phyloP scores from a whole-genome alignment of 2,329 filamentous ascomycete genomes.

The Trichoderma sp. region DNA sequence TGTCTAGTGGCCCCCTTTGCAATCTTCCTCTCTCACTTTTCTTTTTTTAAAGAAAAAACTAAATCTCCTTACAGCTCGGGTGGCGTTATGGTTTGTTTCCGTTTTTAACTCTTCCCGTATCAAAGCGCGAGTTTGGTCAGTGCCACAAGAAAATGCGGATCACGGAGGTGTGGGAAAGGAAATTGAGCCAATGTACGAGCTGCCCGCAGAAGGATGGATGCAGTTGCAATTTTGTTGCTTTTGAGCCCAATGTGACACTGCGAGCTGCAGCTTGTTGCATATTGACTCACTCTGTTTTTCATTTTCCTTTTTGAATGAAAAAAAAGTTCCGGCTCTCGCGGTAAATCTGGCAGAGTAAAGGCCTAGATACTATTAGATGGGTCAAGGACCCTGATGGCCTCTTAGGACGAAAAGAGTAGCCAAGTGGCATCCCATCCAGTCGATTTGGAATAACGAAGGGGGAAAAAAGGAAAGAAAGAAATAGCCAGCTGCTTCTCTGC shows the following conservation, averaged over 20 bases:
- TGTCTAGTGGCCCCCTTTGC: background rate
- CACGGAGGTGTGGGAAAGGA: conserved; percentile 5
- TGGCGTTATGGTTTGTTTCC: conserved; percentile 10
- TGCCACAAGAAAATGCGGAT: conserved; percentile 17
- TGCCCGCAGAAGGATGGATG: conserved; percentile 8
- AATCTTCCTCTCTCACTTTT: background rate
- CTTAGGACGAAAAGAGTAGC: background rate
- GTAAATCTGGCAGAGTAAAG: background rate
- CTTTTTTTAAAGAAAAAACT: background rate
- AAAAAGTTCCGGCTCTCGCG: conserved; percentile 12
- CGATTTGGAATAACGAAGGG: background rate
- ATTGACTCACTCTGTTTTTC: background rate
- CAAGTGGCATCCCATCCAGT: background rate
- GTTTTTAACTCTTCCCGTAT: conserved; percentile 5
- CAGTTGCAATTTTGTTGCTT: background rate
- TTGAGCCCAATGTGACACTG: background rate
- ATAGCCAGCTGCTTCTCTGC: background rate
- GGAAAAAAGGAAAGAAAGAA: background rate
- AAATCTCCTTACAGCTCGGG: background rate
- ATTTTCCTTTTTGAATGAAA: background rate
- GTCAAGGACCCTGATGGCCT: background rate
- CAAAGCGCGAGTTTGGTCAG: conserved; percentile 4
- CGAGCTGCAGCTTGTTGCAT: conserved; percentile 1
- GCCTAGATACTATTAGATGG: background rate
- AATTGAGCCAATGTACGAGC: conserved; percentile 12